Evolutionary conservation across 192 early-diverging fungal genomes (phyloP), one percentile per base, ranked within the genome.

Genomic region (Mortierella claussenii): DNA sequence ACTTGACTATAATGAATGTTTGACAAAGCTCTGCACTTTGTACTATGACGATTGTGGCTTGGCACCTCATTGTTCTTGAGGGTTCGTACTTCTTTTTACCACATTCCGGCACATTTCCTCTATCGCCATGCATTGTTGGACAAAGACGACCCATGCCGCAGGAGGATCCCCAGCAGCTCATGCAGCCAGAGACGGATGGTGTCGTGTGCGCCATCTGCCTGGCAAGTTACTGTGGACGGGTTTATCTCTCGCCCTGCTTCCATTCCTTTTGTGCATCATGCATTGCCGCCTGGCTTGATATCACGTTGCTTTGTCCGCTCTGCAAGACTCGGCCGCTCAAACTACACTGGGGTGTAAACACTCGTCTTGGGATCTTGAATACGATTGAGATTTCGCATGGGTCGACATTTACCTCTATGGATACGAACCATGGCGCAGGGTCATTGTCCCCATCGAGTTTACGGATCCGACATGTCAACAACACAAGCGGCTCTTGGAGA

Each of bases 201-300:
- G 28, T 33, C 3, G 33, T 51, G 2, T 74, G 70, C 43, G 55
- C 71, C 40, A 75, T 75, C 27, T 75, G 71, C 20, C 57, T 75
- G 15, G 56, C 48, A 17, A 49, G 50, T 2, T 49, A 53, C 28
- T 36, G 37, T 5, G 33, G 44, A 21, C 62, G 71, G 31, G 57
- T 66, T 6, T 75, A 66, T 23, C 44, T 75, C n/a, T 60, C 62
- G 2, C 71, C 71, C 1, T 75, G 71, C 20, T 40, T 75, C 15
- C 71, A 75, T 23, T 65, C 63, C 0, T 75, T 75, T 28, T 75
- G 71, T 40, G 71, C 71, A 1, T 30, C 56, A 1, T 75, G 71
- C 44, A 49, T 75, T n/a, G 34, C 63, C 3, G 42, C 55, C 9
- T 75, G 71, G 71, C 18, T 75, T 3, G 71, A 65, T 8, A 21